Conservation (phyloP, 805 yeast species). For the Gaillardinia entomophila region DNA sequence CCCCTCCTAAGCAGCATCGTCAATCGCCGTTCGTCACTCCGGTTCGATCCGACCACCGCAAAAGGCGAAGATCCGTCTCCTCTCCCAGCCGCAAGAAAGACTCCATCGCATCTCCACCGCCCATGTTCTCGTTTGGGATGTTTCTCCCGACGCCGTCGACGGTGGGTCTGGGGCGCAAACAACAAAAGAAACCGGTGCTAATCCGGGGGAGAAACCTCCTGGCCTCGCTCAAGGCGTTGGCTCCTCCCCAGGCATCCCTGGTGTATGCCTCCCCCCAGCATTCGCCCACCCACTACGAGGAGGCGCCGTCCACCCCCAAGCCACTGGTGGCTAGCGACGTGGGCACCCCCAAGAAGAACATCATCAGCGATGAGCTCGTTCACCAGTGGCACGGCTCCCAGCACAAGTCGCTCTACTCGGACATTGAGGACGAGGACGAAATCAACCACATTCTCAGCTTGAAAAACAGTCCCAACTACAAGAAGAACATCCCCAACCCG, state of each 20-base stretch:
- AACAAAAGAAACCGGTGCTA: background rate
- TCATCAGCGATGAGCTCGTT: conserved; percentile 26
- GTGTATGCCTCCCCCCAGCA: background rate
- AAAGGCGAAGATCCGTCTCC: no score
- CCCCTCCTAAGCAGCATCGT: no score
- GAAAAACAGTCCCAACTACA: background rate
- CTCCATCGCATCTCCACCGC: background rate
- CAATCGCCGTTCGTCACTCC: no score
- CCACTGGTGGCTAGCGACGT: background rate
- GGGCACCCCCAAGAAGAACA: conserved; percentile 30
- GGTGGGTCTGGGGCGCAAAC: conserved; percentile 30
- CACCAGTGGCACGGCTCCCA: conserved; percentile 16
- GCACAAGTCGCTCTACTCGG: conserved; percentile 13
- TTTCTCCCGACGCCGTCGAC: conserved; percentile 34
- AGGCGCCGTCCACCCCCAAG: background rate
- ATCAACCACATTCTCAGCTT: conserved; percentile 5
- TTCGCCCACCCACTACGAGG: background rate
- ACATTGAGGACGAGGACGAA: conserved; percentile 9
- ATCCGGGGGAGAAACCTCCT: background rate
- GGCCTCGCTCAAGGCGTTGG: background rate
- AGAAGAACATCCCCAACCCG: conserved; percentile 19
- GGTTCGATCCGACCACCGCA: no score
- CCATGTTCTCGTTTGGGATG: conserved; percentile 15
- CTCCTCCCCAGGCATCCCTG: background rate
- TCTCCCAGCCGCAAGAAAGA: no score